phyloP scores from a whole-genome alignment of 2,329 filamentous ascomycete genomes.

The Aureobasidium sp. region DNA sequence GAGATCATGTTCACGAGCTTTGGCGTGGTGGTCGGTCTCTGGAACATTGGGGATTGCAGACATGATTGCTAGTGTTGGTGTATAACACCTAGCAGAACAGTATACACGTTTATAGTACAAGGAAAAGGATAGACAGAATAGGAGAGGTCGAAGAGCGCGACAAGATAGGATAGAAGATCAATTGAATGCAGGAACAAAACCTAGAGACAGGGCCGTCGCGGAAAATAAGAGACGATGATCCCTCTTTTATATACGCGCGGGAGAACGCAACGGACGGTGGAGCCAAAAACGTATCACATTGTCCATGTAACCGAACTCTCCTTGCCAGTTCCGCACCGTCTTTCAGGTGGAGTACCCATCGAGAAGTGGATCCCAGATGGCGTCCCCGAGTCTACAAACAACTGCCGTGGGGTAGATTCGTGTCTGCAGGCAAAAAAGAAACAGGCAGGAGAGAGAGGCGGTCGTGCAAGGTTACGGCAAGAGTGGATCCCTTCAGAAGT shows the following conservation, averaged over 20 bases:
- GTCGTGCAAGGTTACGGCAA: constrained; percentile 2
- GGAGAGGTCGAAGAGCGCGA: neutral
- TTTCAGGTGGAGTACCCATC: neutral
- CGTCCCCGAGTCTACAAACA: no score
- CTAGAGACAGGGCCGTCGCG: neutral
- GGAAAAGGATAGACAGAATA: neutral
- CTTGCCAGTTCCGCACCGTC: neutral
- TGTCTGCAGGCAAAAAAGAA: neutral
- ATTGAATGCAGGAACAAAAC: neutral
- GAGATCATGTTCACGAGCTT: neutral
- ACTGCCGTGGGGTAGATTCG: neutral
- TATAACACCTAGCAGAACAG: neutral
- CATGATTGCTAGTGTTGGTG: neutral
- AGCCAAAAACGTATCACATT: neutral
- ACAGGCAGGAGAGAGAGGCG: neutral
- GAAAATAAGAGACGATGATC: neutral
- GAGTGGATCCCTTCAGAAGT: neutral
- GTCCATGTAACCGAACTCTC: neutral
- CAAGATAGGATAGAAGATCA: neutral
- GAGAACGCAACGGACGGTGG: neutral
- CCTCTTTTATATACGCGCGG: neutral
- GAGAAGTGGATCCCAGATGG: neutral
- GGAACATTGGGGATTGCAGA: constrained; percentile 9
- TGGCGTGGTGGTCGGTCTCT: neutral
- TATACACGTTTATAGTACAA: neutral